These are phyloP conservation scores for Nannochloris sp. DNA, from an alignment of 139 green algal species.

Conservation along the genomic window DNA sequence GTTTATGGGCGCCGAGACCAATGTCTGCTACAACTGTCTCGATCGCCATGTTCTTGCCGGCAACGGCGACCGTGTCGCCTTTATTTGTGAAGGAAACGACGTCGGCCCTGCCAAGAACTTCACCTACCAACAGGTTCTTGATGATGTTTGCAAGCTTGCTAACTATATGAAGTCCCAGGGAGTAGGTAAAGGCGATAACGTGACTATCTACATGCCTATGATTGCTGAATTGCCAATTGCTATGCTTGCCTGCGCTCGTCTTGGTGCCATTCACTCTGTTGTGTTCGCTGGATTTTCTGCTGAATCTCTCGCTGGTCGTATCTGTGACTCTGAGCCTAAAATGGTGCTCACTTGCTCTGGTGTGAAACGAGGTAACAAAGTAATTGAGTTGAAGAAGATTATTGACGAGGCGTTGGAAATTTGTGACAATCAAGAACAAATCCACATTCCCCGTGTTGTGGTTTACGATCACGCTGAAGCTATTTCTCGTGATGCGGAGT, in stretches of 20 bases:
- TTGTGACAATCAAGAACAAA: conserved; percentile 21
- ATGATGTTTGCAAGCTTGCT: conserved; percentile 45
- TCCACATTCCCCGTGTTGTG: conserved; percentile 42
- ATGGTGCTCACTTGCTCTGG: conserved; percentile 43
- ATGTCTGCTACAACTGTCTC: conserved; percentile 65
- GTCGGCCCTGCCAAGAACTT: conserved; percentile 16
- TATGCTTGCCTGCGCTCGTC: conserved; percentile 90
- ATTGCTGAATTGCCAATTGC: conserved; percentile 80
- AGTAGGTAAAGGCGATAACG: conserved; percentile 76
- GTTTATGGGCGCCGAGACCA: conserved; percentile 66
- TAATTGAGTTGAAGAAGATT: conserved; percentile 78
- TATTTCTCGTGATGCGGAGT: conserved; percentile 29
- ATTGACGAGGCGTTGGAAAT: conserved; percentile 54
- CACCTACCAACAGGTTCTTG: conserved; percentile 58
- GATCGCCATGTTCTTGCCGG: conserved; percentile 61
- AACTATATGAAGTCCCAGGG: conserved; percentile 82
- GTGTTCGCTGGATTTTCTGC: conserved; percentile 95
- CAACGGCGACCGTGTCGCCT: conserved; percentile 39
- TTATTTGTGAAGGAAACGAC: conserved; percentile 76
- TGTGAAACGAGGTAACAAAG: conserved; percentile 76
- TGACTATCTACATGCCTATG: conserved; percentile 98
- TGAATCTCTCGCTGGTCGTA: conserved; percentile 67
- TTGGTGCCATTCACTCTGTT: conserved; percentile 91
- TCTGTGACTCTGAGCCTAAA: conserved; percentile 51
- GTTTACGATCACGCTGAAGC: conserved; percentile 74